phyloP scores from a whole-genome alignment of 495 filamentous ascomycete species.

The Coniosporium apollinis region DNA sequence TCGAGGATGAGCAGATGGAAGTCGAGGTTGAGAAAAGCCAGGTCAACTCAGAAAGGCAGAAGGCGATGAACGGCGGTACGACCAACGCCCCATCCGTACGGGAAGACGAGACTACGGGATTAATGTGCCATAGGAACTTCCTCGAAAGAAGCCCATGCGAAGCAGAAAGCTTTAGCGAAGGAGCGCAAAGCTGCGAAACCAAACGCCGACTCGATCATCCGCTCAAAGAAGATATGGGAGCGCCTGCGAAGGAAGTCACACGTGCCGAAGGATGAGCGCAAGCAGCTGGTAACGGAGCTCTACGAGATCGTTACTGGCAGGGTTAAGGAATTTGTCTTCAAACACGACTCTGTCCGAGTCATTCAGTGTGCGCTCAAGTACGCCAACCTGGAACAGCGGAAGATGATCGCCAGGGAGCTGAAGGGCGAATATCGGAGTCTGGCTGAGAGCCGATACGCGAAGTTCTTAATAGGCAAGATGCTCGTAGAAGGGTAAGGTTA shows the following conservation, averaged over 20 bases:
- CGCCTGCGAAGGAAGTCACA: conserved; percentile 79
- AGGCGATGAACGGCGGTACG: neutral
- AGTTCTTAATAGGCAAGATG: conserved; percentile 90
- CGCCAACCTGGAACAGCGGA: conserved; percentile 63
- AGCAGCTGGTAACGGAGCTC: conserved; percentile 71
- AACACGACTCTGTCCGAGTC: conserved; percentile 90
- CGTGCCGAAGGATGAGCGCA: conserved; percentile 68
- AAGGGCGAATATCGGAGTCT: conserved; percentile 70
- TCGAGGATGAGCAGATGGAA: neutral
- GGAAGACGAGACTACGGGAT: no score
- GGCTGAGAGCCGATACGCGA: conserved; percentile 87
- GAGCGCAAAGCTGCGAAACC: conserved; percentile 89
- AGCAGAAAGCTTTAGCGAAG: conserved; percentile 74
- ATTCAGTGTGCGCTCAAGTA: conserved; percentile 96
- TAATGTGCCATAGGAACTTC: conserved; percentile 8
- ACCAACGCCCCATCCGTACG: no score
- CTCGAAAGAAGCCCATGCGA: conserved; percentile 75
- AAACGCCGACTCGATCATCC: conserved; percentile 71
- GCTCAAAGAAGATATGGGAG: conserved; percentile 95
- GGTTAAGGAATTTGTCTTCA: conserved; percentile 91
- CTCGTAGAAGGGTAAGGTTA: conserved; percentile 55
- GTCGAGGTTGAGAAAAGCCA: conserved; percentile 3
- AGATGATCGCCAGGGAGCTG: conserved; percentile 73
- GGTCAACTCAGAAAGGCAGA: neutral
- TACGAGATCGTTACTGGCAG: conserved; percentile 78